phyloP scores from a whole-genome alignment of 768 basidiomycete genomes.

The Kwoniella mangroviensis region DNA sequence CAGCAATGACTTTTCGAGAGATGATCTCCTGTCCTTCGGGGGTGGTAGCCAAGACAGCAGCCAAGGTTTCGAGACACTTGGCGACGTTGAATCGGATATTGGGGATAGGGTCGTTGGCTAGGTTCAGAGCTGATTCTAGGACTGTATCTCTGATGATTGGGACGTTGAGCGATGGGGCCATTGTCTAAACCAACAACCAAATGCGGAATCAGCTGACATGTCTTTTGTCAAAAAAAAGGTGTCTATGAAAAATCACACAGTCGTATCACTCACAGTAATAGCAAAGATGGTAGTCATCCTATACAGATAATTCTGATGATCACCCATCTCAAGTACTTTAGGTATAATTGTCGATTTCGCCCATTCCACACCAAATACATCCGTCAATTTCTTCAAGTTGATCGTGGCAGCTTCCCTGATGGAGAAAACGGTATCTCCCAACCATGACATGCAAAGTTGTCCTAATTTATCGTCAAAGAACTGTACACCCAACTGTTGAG shows the following conservation, averaged over 20 bases:
- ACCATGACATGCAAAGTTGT: constrained; percentile 97
- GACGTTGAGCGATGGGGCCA: constrained; percentile 83
- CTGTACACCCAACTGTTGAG: constrained; percentile 92
- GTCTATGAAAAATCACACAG: too few species aligned
- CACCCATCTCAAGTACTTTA: constrained; percentile 95
- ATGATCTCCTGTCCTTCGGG: constrained; percentile 76
- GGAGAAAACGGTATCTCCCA: constrained; percentile 96
- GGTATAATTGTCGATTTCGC: constrained; percentile 90
- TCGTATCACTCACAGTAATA: constrained; percentile 73
- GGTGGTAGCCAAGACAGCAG: constrained; percentile 66
- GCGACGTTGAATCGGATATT: constrained; percentile 99
- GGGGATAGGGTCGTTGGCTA: constrained; percentile 89
- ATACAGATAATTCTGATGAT: constrained; percentile 94
- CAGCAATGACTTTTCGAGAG: constrained; percentile 75
- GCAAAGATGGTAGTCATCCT: constrained; percentile 99
- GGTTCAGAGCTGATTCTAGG: constrained; percentile 77
- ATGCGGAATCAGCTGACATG: too few species aligned
- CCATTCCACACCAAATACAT: constrained; percentile 99
- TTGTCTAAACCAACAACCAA: constrained; percentile 67
- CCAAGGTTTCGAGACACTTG: constrained; percentile 89
- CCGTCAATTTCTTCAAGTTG: constrained; percentile 94
- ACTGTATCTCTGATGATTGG: constrained; percentile 78
- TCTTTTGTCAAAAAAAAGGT: too few species aligned
- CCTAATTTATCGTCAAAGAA: constrained; percentile 98
- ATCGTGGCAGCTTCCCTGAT: constrained; percentile 98